Percentiles rank a stretch among this genome's conserved stretches.
phyloP scores from a whole-genome alignment of 2,329 filamentous ascomycete species.

The Xylariaceae sp. region DNA sequence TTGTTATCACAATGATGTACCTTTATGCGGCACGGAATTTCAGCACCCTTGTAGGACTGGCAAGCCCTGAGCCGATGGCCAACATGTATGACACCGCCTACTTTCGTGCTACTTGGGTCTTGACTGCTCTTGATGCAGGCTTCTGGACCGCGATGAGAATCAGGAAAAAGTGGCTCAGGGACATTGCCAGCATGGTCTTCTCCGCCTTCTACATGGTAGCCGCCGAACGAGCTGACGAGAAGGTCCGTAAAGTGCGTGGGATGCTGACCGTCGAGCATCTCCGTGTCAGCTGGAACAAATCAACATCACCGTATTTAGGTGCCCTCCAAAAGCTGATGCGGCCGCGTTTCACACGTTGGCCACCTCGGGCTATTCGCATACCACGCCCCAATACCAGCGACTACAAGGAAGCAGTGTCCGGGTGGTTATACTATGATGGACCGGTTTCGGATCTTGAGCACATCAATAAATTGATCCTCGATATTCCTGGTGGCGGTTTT shows the following conservation, averaged over 20 bases:
- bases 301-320: conserved; percentile 77
- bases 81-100: conserved; percentile 91
- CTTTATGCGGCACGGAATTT: conserved; percentile 92
- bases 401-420: conserved; percentile 77
- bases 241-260: conserved; percentile 84
- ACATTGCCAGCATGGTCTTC: conserved; percentile 78
- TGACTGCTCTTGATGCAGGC: conserved; percentile 89
- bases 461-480: conserved; percentile 75
- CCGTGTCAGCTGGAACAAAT: conserved; percentile 92
- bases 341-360: conserved; percentile 74
- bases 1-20: conserved; percentile 82
- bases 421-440: conserved; percentile 93
- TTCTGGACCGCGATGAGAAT: conserved; percentile 99
- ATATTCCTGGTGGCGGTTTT: conserved; percentile 91
- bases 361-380: conserved; percentile 78
- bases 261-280: conserved; percentile 87
- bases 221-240: conserved; percentile 92
- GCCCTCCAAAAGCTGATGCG: conserved; percentile 69
- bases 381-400: conserved; percentile 73
- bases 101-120: conserved; percentile 94
- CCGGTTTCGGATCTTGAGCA: conserved; percentile 71
- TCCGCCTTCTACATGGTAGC: conserved; percentile 87
- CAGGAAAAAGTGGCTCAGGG: conserved; percentile 69
- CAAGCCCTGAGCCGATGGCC: conserved; percentile 87
- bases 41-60: conserved; percentile 83